Evolutionary conservation across 805 yeast species (phyloP).

Genomic region (Saturnispora diversa): DNA sequence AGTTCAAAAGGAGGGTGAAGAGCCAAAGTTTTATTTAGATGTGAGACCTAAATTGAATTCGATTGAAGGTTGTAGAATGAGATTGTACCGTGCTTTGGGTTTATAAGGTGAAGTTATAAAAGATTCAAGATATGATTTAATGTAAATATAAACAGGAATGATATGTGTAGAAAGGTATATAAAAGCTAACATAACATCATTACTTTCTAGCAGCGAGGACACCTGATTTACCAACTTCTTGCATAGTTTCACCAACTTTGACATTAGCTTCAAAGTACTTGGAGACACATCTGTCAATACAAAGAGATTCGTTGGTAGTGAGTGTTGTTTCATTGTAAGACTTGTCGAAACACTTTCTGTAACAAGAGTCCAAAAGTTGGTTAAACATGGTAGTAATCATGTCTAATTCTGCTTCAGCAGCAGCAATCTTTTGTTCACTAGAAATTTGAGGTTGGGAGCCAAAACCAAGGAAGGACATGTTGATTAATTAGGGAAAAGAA

Average conservation of each 20-base stretch:
- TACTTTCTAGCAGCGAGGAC: slow-evolving; percentile 24
- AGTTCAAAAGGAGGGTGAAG: slow-evolving; percentile 34
- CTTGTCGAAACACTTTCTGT: slow-evolving; percentile 69
- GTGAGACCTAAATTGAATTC: slow-evolving; percentile 87
- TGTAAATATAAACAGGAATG: slow-evolving; percentile 10
- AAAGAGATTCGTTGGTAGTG: slow-evolving; percentile 70
- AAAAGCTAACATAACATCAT: neutral
- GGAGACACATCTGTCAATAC: slow-evolving; percentile 93
- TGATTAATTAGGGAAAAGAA: slow-evolving; percentile 1
- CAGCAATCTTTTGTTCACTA: slow-evolving; percentile 69
- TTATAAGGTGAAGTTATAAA: slow-evolving; percentile 23
- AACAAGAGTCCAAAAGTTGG: slow-evolving; percentile 79
- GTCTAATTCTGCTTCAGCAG: slow-evolving; percentile 96
- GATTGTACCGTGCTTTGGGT: slow-evolving; percentile 59
- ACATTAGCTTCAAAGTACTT: slow-evolving; percentile 92
- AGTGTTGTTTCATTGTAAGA: slow-evolving; percentile 66
- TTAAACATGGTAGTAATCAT: slow-evolving; percentile 98
- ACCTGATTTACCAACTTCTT: slow-evolving; percentile 32
- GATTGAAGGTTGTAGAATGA: slow-evolving; percentile 69
- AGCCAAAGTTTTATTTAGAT: slow-evolving; percentile 63
- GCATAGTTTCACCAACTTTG: slow-evolving; percentile 74
- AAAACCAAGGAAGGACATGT: slow-evolving; percentile 67
- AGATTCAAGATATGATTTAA: too few species aligned
- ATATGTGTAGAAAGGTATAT: slow-evolving; percentile 2
- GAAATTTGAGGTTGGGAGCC: slow-evolving; percentile 64